phyloP scores from a whole-genome alignment of 2,329 filamentous ascomycete species.

The Neofusicoccum laricinum region DNA sequence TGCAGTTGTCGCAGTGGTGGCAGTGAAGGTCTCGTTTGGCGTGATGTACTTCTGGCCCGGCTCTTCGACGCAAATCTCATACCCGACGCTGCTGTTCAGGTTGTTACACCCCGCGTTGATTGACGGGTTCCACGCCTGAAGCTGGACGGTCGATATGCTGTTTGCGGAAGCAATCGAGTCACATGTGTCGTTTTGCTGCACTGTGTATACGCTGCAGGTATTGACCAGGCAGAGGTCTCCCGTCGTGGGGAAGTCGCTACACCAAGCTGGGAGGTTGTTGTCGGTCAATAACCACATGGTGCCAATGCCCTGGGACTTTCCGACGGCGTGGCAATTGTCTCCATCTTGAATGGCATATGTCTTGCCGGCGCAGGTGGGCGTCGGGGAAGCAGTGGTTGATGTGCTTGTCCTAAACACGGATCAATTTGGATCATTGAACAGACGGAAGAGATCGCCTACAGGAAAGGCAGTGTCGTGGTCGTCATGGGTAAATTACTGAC shows the following conservation, averaged over 20 bases:
- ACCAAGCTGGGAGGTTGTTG: neutral
- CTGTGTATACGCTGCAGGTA: neutral
- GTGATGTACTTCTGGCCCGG: neutral
- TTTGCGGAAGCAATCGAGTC: neutral
- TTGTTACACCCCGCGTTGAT: neutral
- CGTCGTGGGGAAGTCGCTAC: neutral
- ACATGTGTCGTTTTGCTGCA: neutral
- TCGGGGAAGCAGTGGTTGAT: neutral
- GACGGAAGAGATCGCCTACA: neutral
- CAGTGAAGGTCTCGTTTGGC: neutral
- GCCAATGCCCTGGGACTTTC: neutral
- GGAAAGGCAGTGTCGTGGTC: neutral
- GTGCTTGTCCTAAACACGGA: neutral
- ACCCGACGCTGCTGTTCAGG: neutral
- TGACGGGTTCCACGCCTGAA: neutral
- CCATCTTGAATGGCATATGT: neutral
- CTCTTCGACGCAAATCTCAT: neutral
- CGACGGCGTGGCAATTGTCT: neutral
- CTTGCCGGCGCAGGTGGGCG: neutral
- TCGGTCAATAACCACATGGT: neutral
- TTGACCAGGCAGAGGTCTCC: neutral
- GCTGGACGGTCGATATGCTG: neutral
- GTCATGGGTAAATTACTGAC: neutral
- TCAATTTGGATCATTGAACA: neutral
- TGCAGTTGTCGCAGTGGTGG: neutral